A percentile compares a stretch with the other conserved stretches of the same genome.
phyloP scores from a whole-genome alignment of 805 yeast genomes.

The Sporopachydermia quercuum region DNA sequence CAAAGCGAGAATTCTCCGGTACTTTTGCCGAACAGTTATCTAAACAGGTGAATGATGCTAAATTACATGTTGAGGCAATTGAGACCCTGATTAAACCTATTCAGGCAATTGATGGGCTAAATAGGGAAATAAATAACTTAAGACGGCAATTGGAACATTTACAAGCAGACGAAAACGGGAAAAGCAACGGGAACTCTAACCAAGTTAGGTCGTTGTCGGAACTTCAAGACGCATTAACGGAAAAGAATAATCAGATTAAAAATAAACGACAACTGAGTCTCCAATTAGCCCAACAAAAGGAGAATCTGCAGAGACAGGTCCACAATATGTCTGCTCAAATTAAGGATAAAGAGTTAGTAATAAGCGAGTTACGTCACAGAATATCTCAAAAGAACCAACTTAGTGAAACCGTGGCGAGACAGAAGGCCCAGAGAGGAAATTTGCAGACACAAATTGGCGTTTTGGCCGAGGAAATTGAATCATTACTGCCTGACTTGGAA shows the following conservation, averaged over 20 bases:
- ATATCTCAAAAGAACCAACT: constrained; percentile 31
- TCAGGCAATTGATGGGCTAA: constrained; percentile 14
- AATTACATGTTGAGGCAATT: constrained; percentile 6
- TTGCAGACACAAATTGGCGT: not conserved
- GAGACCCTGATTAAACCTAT: constrained; percentile 17
- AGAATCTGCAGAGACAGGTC: constrained; percentile 27
- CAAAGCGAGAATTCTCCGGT: not conserved
- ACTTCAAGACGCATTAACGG: constrained; percentile 14
- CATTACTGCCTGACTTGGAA: not conserved
- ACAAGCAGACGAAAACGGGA: constrained; percentile 8
- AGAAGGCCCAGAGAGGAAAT: constrained; percentile 10
- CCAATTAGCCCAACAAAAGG: constrained; percentile 26
- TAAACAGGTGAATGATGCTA: not conserved
- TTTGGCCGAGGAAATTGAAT: not conserved
- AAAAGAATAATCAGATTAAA: constrained; percentile 25
- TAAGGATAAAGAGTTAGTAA: constrained; percentile 35
- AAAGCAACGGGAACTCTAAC: constrained; percentile 6
- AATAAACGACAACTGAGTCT: constrained; percentile 21
- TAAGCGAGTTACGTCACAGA: constrained; percentile 38
- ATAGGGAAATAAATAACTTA: constrained; percentile 14
- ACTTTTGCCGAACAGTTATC: not conserved
- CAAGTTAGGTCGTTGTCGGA: constrained; percentile 8
- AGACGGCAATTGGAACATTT: constrained; percentile 12
- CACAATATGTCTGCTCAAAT: constrained; percentile 31
- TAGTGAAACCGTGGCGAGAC: constrained; percentile 12